Evolutionary conservation across 257 asterid species (phyloP), one percentile per base, ranked within the genome.

Genomic region (Cruciata laevipes): DNA sequence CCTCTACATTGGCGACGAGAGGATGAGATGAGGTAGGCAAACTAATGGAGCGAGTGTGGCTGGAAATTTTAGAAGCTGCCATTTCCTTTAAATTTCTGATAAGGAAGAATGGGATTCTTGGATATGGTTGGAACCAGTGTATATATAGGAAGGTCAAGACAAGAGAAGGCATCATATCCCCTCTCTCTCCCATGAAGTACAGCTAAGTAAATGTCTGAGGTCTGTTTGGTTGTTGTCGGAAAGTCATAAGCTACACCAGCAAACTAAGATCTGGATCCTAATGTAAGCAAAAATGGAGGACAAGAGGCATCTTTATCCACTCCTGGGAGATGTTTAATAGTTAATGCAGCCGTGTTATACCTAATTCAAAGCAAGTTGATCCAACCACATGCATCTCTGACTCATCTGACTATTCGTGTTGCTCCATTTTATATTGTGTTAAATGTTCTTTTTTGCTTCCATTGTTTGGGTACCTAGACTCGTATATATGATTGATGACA

Each of bases 41-140:
- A 59, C 84, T 84, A 71, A 71, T 75, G 47, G 82, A 77, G 60
- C 82, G 77, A 53, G 71, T 51, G 63, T 81, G 87, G 72, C 53
- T 52, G 18, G 76, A 24, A 7, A 71, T 21, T 25, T 63, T 49
- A 57, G 35, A 4, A 27, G 10, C 60, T 64, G 47, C 17, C 82
- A 79, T 74, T 64, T 73, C 25, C 17, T 13, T 4, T 23, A 7
- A 7, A 7, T 37, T 56, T 72, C 32, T 18, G 0, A 80, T 62
- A 8, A 25, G 31, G 20, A 66, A 18, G 11, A 37, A 37, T 51
- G 21, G 44, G 21, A 27, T 27, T 27, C 30, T 27, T 27, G 30
- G 30, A 27, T 27, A 27, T 27, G 30, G 11, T 37, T 37, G 10
- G 30, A 37, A 37, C 2, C 42, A 37, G 42, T 37, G 42, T 37